Base-by-base conservation (phyloP, 2,329 filamentous ascomycete species). In the Exophiala sp. region DNA sequence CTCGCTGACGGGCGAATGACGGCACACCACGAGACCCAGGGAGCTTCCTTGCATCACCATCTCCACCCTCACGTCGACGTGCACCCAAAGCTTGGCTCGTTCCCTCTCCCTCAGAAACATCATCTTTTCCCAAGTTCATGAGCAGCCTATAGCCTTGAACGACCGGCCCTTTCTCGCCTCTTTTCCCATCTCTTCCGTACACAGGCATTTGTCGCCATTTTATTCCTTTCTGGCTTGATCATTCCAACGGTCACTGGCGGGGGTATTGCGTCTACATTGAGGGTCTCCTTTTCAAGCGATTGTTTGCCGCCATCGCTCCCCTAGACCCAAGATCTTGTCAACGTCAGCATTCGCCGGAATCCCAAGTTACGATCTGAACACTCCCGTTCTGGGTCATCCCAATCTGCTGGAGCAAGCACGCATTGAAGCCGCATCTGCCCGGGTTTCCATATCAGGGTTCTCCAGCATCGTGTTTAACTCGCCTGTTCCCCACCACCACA, bases 151-250 rank as follows among this genome's bases (percentile, higher is more conserved):
- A 56, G 50, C 52, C 35, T 53, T 54, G 14, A 43, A 49, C 35
- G 38, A 24, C 50, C 45, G 56, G 10, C 51, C 51, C 41, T 55
- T 47, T 52, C 51, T 49, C 42, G 53, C 42, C 36, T 49, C 42
- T 35, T 46, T 47, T 50, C 33, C 53, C 52, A 48, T 55, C 40
- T 45, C 52, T 58, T 58, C 57, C 52, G 52, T 62, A 63, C 55
- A 63, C 48, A 54, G 61, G 61, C 61, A 59, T 59, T 59, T 61
- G 61, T 56, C 61, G 61, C 61, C 57, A 42, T 49, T 55, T 57
- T 29, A 29, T 61, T 60, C 18, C 49, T 48, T 12, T 47, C 41
- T 43, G 21, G 34, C 50, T 48, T 40, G 48, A 38, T 55, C 41
- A 49, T 52, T 36, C 46, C 18, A 40, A 32, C 29, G 45, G 33